phyloP scores from a whole-genome alignment of 495 filamentous ascomycete species.

The Chaetomidium leptoderma region DNA sequence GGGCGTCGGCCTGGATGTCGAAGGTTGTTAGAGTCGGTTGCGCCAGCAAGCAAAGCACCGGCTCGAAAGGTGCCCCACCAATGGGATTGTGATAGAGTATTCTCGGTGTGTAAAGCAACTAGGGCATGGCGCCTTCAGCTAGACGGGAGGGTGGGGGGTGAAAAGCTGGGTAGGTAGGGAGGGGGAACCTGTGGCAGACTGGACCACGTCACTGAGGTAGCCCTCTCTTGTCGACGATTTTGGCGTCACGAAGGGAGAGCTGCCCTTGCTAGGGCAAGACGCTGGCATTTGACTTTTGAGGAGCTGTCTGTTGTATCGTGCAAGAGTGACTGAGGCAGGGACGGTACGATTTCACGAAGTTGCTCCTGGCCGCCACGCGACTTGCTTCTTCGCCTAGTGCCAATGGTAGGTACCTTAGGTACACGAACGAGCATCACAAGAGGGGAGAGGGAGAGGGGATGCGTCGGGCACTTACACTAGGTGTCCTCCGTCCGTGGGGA shows the following conservation, averaged over 20 bases:
- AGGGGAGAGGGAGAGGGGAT: neutral
- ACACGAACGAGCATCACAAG: neutral
- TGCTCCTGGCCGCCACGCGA: neutral
- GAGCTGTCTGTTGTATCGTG: too few species aligned
- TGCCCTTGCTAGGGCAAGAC: neutral
- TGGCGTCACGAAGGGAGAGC: neutral
- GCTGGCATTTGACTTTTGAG: too few species aligned
- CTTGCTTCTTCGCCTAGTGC: slow-evolving; percentile 1
- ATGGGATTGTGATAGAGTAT: neutral
- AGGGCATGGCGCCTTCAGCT: neutral
- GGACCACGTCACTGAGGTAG: slow-evolving; percentile 3
- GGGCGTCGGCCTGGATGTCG: neutral
- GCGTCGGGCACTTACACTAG: slow-evolving; percentile 2
- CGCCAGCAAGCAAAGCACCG: neutral
- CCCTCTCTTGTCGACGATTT: neutral
- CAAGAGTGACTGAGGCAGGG: neutral
- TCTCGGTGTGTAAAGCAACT: neutral
- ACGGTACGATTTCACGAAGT: neutral
- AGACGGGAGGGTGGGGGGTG: neutral
- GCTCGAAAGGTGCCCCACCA: neutral
- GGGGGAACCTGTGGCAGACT: neutral
- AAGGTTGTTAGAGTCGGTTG: neutral
- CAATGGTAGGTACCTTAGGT: too few species aligned
- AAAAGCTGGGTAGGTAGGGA: neutral
- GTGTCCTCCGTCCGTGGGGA: too few species aligned